Conservation (phyloP, 306 rosid species). For the Acacia melanoxylon region DNA sequence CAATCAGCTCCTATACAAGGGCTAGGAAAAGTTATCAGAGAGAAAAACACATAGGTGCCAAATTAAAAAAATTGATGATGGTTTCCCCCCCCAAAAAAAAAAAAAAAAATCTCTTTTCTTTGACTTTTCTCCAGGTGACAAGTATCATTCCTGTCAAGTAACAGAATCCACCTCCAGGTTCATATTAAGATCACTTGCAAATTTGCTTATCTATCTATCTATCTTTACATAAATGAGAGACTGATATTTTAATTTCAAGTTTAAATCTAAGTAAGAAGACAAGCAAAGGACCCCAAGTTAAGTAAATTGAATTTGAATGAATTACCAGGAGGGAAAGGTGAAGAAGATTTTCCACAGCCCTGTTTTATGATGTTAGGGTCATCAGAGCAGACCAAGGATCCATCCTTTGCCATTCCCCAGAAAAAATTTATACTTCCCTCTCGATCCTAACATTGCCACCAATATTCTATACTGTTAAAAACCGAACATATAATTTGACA, state of each 20-base stretch:
- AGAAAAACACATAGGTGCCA: too few species aligned
- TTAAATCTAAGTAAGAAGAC: not conserved
- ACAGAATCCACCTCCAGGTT: too few species aligned
- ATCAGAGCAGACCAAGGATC: constrained; percentile 58
- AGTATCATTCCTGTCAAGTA: too few species aligned
- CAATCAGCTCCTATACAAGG: too few species aligned
- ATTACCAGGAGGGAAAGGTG: constrained; percentile 58
- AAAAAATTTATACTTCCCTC: constrained; percentile 50
- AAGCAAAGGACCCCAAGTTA: not conserved
- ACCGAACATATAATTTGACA: not conserved
- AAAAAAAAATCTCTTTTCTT: too few species aligned
- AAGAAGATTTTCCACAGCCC: constrained; percentile 55
- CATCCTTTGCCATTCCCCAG: constrained; percentile 63
- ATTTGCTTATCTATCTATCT: not conserved
- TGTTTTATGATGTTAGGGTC: constrained; percentile 41
- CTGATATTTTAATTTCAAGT: not conserved
- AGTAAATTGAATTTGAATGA: not conserved
- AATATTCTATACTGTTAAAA: not conserved
- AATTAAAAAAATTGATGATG: too few species aligned
- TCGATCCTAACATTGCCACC: constrained; percentile 45
- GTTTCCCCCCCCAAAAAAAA: too few species aligned
- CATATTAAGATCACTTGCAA: not conserved
- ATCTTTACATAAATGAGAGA: not conserved
- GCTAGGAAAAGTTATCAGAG: too few species aligned
- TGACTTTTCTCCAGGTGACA: too few species aligned